phyloP scores from a whole-genome alignment of 2,329 filamentous ascomycete genomes.

The Phialemoniopsis sp. region DNA sequence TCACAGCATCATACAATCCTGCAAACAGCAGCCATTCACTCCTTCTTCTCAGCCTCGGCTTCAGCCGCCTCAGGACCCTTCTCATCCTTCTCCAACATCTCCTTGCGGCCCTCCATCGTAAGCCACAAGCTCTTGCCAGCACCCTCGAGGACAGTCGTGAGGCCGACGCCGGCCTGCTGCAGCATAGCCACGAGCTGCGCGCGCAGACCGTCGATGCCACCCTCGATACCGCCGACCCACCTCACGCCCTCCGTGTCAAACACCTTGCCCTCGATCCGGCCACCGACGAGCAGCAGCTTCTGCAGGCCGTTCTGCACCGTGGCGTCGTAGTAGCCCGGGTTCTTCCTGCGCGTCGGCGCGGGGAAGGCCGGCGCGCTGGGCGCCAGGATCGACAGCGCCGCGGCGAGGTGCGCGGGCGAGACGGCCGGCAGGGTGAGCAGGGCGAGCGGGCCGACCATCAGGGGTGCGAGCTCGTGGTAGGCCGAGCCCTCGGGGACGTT shows the following conservation, averaged over 20 bases:
- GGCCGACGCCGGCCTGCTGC: slow-evolving; percentile 71
- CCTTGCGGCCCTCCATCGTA: slow-evolving; percentile 77
- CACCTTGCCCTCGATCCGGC: slow-evolving; percentile 78
- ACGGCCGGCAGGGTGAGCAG: slow-evolving; percentile 77
- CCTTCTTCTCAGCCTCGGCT: slow-evolving; percentile 17
- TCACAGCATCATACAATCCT: slow-evolving; percentile 9
- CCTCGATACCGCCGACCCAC: slow-evolving; percentile 70
- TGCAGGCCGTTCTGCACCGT: slow-evolving; percentile 75
- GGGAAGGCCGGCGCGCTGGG: slow-evolving; percentile 72
- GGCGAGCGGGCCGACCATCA: slow-evolving; percentile 79
- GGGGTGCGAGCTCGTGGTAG: slow-evolving; percentile 62
- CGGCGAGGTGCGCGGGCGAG: slow-evolving; percentile 78
- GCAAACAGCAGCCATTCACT: slow-evolving; percentile 10
- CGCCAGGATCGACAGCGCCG: slow-evolving; percentile 72
- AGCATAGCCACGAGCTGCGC: slow-evolving; percentile 78
- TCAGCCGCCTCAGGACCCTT: slow-evolving; percentile 25
- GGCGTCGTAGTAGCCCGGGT: slow-evolving; percentile 77
- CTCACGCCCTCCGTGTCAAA: slow-evolving; percentile 70
- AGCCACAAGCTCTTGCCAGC: slow-evolving; percentile 80
- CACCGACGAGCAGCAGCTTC: slow-evolving; percentile 84
- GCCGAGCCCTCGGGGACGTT: slow-evolving; percentile 27
- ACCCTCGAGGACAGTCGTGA: slow-evolving; percentile 77
- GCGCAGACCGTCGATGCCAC: slow-evolving; percentile 75
- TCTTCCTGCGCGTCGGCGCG: slow-evolving; percentile 70
- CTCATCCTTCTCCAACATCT: slow-evolving; percentile 72